Base-by-base conservation (phyloP, 495 filamentous ascomycete species). In the Evernia prunastri region DNA sequence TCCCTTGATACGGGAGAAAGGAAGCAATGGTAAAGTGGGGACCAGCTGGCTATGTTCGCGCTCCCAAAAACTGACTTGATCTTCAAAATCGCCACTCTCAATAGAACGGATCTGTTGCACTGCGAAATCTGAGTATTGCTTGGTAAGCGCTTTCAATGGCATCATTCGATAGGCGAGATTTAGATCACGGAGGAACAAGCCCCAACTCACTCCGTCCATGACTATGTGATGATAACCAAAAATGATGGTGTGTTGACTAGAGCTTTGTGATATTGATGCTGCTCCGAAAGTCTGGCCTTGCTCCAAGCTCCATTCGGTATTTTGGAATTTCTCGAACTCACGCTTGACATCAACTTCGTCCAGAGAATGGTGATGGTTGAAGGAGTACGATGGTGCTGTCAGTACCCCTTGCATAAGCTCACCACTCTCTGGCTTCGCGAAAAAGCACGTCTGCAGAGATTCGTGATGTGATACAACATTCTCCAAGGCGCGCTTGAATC, bases 201-300 rank as follows among this genome's bases (percentile, higher is more conserved):
- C 67, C 5, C 76, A 73, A 45, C 76, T 76, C 23, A 76, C 65
- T 0, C 77, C 79, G 63, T 84, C 81, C 71, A 82, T 79, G 56
- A 70, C 66, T 63, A 84, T 82, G 59, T 84, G 80, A 58, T 80
- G 77, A 58, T 72, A 78, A 18, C 67, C 68, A 40, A 77, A 69
- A 23, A n/a, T 13, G 31, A 12, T 13, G 17, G 11, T 72, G 62
- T 33, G 60, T 42, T 35, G 67, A 54, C 11, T 64, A 18, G 5
- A 53, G 42, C 25, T 47, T 5, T 67, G 36, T 0, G 68, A 63
- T 8, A 78, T 67, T 4, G 77, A 60, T 4, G 3, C 71, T 69
- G 17, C 56, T 49, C 56, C 70, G 61, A 59, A 64, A 59, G 11
- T 72, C 68, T n/a, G 29, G 25, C 58, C 57, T 1, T 68, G 51